These are phyloP conservation scores for Suillus brevipes DNA, from an alignment of 768 basidiomycete genomes.

Conservation along the genomic window DNA sequence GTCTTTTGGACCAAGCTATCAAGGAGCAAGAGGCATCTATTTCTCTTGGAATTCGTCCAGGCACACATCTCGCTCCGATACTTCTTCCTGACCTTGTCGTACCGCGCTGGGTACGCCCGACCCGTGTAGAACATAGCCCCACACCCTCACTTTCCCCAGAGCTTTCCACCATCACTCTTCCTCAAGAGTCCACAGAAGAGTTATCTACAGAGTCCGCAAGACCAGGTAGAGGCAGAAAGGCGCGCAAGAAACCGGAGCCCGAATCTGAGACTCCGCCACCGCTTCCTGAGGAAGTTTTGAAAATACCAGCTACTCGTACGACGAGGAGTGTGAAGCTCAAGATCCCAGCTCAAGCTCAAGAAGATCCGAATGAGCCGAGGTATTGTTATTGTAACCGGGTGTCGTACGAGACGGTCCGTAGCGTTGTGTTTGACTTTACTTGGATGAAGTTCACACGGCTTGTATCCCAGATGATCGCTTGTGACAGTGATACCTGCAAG, in stretches of 20 bases:
- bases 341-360: slow-evolving; percentile 36
- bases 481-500: slow-evolving; percentile 70
- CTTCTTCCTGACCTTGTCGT: slow-evolving; percentile 63
- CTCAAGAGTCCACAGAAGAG: slow-evolving; percentile 17
- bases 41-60: slow-evolving; percentile 51
- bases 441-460: slow-evolving; percentile 12
- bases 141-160: slow-evolving; percentile 37
- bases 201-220: slow-evolving; percentile 19
- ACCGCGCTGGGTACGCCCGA: slow-evolving; percentile 51
- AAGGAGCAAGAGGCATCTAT: slow-evolving; percentile 59
- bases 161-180: slow-evolving; percentile 16
- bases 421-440: not conserved
- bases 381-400: slow-evolving; percentile 85
- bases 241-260: slow-evolving; percentile 21
- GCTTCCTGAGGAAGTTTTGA: slow-evolving; percentile 7
- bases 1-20: slow-evolving; percentile 74
- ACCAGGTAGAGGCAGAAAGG: slow-evolving; percentile 24
- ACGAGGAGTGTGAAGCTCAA: slow-evolving; percentile 36
- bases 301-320: slow-evolving; percentile 14
- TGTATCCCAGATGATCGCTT: slow-evolving; percentile 75
- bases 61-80: slow-evolving; percentile 53
- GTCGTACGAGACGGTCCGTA: slow-evolving; percentile 75
- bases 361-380: slow-evolving; percentile 47
- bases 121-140: slow-evolving; percentile 45
- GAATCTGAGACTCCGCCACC: slow-evolving; percentile 9